phyloP scores from a whole-genome alignment of 2,329 filamentous ascomycete species.

The Coniosporium tulheliwenetii region DNA sequence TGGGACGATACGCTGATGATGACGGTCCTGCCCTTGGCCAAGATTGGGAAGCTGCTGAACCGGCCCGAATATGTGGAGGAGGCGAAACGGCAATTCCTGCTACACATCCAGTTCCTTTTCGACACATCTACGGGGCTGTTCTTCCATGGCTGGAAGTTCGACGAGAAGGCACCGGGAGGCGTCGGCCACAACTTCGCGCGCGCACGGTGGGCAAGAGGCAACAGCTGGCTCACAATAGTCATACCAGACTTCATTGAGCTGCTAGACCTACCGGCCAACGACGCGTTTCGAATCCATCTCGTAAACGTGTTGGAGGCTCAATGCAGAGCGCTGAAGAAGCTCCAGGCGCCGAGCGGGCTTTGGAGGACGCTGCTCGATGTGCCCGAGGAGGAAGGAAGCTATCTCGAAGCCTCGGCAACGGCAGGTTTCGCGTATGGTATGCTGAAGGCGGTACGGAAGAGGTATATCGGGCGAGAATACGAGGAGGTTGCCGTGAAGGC shows the following conservation, averaged over 20 bases:
- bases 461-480: constrained; percentile 50
- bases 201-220: constrained; percentile 43
- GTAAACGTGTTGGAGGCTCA: constrained; percentile 52
- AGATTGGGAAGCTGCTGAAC: constrained; percentile 57
- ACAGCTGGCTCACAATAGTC: constrained; percentile 68
- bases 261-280: constrained; percentile 41
- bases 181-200: constrained; percentile 39
- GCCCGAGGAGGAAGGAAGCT: constrained; percentile 48
- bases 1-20: constrained; percentile 86
- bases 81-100: constrained; percentile 60
- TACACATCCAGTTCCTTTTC: constrained; percentile 66
- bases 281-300: constrained; percentile 46
- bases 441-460: constrained; percentile 54
- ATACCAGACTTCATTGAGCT: constrained; percentile 70
- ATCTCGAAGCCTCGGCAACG: constrained; percentile 61
- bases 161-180: constrained; percentile 27
- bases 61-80: constrained; percentile 61
- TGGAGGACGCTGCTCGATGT: constrained; percentile 65
- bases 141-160: constrained; percentile 72
- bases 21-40: constrained; percentile 66
- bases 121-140: constrained; percentile 58
- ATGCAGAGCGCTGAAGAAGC: constrained; percentile 43
- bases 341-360: constrained; percentile 47
- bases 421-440: constrained; percentile 72
- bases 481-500: constrained; percentile 47